These are phyloP conservation scores for Trametes punicea DNA, from an alignment of 768 basidiomycete species.

Conservation along the genomic window DNA sequence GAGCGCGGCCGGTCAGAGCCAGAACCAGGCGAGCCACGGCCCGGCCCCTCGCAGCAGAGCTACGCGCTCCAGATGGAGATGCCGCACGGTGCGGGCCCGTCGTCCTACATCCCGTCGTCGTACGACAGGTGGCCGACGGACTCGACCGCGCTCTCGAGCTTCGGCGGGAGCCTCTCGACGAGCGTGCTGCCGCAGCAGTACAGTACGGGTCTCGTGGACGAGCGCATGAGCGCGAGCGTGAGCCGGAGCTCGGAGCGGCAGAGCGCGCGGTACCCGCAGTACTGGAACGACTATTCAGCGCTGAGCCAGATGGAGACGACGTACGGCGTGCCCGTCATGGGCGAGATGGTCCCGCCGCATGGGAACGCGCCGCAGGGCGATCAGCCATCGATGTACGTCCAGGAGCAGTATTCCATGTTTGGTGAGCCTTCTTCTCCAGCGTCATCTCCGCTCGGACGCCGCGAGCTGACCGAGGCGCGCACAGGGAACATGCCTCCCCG, in stretches of 20 bases:
- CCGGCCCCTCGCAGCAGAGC: constrained; percentile 6
- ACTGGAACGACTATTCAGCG: constrained; percentile 36
- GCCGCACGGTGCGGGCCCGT: constrained; percentile 13
- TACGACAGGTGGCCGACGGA: constrained; percentile 48
- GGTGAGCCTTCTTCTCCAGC: constrained; percentile 18
- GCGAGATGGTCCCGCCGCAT: constrained; percentile 23
- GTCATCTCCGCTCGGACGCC: background rate
- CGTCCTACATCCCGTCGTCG: constrained; percentile 33
- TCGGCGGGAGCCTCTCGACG: constrained; percentile 56
- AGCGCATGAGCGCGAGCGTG: constrained; percentile 29
- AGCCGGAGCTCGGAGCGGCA: constrained; percentile 21
- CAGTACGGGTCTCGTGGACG: constrained; percentile 66
- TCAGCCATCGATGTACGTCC: constrained; percentile 24
- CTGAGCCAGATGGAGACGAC: constrained; percentile 33
- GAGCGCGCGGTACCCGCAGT: constrained; percentile 32
- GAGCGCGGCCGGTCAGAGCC: constrained; percentile 4
- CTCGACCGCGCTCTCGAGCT: constrained; percentile 26
- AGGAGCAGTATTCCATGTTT: constrained; percentile 28
- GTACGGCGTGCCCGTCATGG: constrained; percentile 28
- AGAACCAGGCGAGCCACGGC: background rate
- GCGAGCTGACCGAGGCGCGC: background rate
- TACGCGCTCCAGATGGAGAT: constrained; percentile 20
- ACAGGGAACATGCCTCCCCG: constrained; percentile 20
- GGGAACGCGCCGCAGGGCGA: constrained; percentile 15
- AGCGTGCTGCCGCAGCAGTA: constrained; percentile 73